Evolutionary conservation across 805 yeast species (phyloP).

Genomic region (Komagataella phaffii): DNA sequence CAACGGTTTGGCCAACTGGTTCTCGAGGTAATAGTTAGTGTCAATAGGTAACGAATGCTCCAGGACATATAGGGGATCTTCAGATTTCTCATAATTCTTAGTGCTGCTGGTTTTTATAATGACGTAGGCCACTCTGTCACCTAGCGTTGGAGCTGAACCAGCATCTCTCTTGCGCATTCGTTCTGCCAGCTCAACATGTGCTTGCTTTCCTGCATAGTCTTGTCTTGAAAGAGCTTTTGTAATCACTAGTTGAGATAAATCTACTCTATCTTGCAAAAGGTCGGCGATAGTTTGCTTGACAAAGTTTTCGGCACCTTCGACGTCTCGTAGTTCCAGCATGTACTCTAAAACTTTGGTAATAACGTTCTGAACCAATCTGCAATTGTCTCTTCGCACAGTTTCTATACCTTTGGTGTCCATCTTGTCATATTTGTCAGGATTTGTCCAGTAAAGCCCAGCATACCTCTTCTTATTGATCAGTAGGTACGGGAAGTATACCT

Average conservation of each 20-base stretch:
- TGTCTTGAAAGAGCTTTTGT: conserved; percentile 83
- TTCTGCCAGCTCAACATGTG: conserved; percentile 93
- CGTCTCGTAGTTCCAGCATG: conserved; percentile 80
- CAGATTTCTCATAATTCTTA: conserved; percentile 90
- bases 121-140: conserved; percentile 97
- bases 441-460: conserved; percentile 96
- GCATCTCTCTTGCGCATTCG: conserved; percentile 94
- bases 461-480: conserved; percentile 92
- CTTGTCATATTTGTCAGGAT: conserved; percentile 82
- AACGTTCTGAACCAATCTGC: conserved; percentile 88
- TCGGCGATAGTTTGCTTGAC: conserved; percentile 86
- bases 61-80: conserved; percentile 87
- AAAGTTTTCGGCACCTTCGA: conserved; percentile 68
- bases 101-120: conserved; percentile 73
- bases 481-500: conserved; percentile 89
- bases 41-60: conserved; percentile 91
- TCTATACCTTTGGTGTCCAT: conserved; percentile 98
- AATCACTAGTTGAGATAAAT: conserved; percentile 84
- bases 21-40: conserved; percentile 84
- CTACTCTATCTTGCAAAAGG: conserved; percentile 80
- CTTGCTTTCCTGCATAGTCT: conserved; percentile 93
- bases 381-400: conserved; percentile 95
- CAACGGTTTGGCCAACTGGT: conserved; percentile 84
- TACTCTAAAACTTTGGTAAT: conserved; percentile 80
- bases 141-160: conserved; percentile 93